These are phyloP conservation scores for Termitomyces titanicus DNA, from an alignment of 768 basidiomycete species.

Conservation along the genomic window DNA sequence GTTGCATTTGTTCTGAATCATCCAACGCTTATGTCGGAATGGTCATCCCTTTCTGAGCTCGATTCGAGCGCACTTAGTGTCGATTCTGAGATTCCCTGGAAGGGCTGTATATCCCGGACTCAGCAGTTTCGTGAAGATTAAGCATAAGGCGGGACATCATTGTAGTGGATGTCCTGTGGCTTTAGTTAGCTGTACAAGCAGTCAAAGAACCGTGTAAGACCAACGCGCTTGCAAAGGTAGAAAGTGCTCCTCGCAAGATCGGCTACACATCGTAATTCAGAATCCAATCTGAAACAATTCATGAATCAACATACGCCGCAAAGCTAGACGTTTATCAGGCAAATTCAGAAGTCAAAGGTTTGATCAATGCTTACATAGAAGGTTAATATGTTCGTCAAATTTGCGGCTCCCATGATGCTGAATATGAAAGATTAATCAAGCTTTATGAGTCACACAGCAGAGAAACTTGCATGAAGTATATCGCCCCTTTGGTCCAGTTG, in stretches of 20 bases:
- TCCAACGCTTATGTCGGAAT: too few relatives aligned
- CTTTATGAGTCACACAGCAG: neutral
- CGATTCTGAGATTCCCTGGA: neutral
- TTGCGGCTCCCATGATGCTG: neutral
- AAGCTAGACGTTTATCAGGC: neutral
- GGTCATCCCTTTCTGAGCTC: neutral
- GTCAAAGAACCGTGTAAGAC: neutral
- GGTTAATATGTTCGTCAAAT: neutral
- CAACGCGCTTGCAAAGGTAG: neutral
- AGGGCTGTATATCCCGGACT: neutral
- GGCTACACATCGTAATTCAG: neutral
- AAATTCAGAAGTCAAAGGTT: neutral
- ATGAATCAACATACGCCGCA: neutral
- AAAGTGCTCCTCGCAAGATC: neutral
- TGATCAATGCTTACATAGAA: neutral
- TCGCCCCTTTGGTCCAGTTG: neutral
- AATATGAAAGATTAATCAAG: neutral
- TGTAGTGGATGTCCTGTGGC: constrained; percentile 1
- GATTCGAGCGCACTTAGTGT: neutral
- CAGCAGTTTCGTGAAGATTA: constrained; percentile 6
- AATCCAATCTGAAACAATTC: neutral
- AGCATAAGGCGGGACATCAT: constrained; percentile 14
- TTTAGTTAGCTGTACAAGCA: neutral
- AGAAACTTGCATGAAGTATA: neutral
- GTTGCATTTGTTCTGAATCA: too few relatives aligned